Base-by-base conservation (phyloP, 2,329 filamentous ascomycete genomes). In the Pyrenophora seminiperda region DNA sequence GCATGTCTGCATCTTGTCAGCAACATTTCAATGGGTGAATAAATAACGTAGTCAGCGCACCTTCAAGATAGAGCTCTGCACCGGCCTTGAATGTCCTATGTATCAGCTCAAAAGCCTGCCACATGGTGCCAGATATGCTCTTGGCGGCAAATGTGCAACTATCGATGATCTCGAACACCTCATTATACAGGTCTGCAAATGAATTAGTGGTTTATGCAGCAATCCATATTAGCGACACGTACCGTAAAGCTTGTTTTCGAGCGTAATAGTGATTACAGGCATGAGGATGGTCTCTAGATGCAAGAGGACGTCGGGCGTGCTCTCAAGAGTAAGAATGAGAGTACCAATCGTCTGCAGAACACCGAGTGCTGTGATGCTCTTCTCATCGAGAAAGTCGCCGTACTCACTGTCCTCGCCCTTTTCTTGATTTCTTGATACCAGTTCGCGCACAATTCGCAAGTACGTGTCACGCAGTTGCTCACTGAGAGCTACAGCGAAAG, bases 81-180 rank as follows among this genome's bases (percentile, higher is more conserved):
- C 94, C 94, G 50, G 91, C 89, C 77, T 97, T 97, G 81, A 99
- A 99, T 1, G 93, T 97, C 59, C 90, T 85, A 76, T 97, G 93
- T 57, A 99, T 95, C 36, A 97, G 83, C 76, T 96, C 92, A 72
- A 99, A 99, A 2, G 94, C 93, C 75, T 93, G 87, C 94, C 94
- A 99, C 94, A 99, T 99, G 33, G 90, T 96, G 7, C 88, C 85
- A 1, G 94, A 97, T 62, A 99, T 97, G 50, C 85, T 84, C 80
- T 97, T 99, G 55, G 94, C 93, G 9, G 94, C 91, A 72, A 97
- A 99, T 6, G 94, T 99, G 80, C 94, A 99, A 80, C 91, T 97
- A 73, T 99, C 94, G 63, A 99, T 96, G 65, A 99, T 99, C 76
- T 99, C 94, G 63, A 99, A 99, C 4, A 97, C 86, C 72, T 99